These are phyloP conservation scores for Haplosporangium sp. DNA, from an alignment of 371 early-diverging fungal genomes.

Conservation along the genomic window DNA sequence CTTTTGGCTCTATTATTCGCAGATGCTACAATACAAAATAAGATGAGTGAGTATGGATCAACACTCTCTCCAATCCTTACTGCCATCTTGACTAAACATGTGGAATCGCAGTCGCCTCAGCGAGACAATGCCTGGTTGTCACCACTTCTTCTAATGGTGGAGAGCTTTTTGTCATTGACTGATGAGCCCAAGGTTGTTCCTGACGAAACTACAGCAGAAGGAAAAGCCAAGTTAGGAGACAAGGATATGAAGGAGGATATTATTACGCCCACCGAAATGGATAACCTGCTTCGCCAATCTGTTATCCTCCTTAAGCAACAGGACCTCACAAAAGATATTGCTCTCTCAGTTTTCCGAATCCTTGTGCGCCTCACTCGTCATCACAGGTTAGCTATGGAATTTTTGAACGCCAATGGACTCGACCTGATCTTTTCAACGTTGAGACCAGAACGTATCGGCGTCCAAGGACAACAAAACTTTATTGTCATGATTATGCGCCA, in stretches of 20 bases:
- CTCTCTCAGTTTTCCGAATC: slow-evolving; percentile 81
- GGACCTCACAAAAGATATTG: slow-evolving; percentile 62
- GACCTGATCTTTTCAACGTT: slow-evolving; percentile 66
- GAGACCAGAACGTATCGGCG: slow-evolving; percentile 63
- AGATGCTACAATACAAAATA: slow-evolving; percentile 66
- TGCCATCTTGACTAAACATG: slow-evolving; percentile 57
- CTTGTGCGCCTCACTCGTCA: slow-evolving; percentile 85
- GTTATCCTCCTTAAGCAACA: slow-evolving; percentile 62
- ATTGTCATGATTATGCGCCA: slow-evolving; percentile 89
- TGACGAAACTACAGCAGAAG: slow-evolving; percentile 53
- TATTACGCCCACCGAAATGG: slow-evolving; percentile 55
- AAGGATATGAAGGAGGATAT: slow-evolving; percentile 48
- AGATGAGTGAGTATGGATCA: slow-evolving; percentile 57
- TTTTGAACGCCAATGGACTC: slow-evolving; percentile 78
- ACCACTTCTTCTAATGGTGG: slow-evolving; percentile 75
- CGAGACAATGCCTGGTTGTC: slow-evolving; percentile 71
- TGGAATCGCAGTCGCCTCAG: slow-evolving; percentile 17
- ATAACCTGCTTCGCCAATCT: slow-evolving; percentile 57
- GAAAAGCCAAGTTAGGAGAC: slow-evolving; percentile 45
- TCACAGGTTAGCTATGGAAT: slow-evolving; percentile 69
- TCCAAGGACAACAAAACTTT: slow-evolving; percentile 79
- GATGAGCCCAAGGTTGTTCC: slow-evolving; percentile 69
- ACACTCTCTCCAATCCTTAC: slow-evolving; percentile 59
- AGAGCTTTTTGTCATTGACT: slow-evolving; percentile 70
- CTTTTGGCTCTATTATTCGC: slow-evolving; percentile 74